Conservation (phyloP, 768 basidiomycete species). For the Leccinum pellstonianum region DNA sequence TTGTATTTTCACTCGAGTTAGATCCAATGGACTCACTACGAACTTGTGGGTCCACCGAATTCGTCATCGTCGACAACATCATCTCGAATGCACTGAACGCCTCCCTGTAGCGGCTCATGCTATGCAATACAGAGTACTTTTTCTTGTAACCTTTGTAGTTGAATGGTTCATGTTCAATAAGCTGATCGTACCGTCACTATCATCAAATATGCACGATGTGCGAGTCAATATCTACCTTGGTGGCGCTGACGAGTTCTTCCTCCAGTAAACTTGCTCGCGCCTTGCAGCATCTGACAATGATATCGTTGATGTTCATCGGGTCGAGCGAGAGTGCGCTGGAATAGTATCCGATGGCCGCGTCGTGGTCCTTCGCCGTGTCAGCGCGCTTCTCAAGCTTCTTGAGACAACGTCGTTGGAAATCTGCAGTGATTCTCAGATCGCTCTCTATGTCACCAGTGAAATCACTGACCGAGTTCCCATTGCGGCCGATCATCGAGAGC, state of each 20-base stretch:
- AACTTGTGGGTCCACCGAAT: neutral
- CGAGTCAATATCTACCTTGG: neutral
- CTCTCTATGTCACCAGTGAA: neutral
- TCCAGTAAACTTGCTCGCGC: neutral
- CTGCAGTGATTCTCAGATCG: neutral
- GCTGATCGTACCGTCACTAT: neutral
- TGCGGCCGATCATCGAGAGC: neutral
- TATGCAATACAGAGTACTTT: neutral
- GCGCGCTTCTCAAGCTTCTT: neutral
- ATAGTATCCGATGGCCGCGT: neutral
- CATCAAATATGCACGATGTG: neutral
- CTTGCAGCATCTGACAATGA: neutral
- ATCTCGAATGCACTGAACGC: neutral
- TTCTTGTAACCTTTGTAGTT: neutral
- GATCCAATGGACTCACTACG: neutral
- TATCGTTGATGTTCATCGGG: neutral
- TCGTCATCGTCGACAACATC: neutral
- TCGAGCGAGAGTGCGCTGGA: neutral
- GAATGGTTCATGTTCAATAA: neutral
- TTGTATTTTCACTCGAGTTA: too few relatives aligned
- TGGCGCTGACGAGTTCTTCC: neutral
- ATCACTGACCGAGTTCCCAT: neutral
- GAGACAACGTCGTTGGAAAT: neutral
- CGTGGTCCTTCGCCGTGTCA: neutral
- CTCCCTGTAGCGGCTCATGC: neutral